phyloP scores from a whole-genome alignment of 2,329 filamentous ascomycete genomes.

The Ophiostoma ulmi region DNA sequence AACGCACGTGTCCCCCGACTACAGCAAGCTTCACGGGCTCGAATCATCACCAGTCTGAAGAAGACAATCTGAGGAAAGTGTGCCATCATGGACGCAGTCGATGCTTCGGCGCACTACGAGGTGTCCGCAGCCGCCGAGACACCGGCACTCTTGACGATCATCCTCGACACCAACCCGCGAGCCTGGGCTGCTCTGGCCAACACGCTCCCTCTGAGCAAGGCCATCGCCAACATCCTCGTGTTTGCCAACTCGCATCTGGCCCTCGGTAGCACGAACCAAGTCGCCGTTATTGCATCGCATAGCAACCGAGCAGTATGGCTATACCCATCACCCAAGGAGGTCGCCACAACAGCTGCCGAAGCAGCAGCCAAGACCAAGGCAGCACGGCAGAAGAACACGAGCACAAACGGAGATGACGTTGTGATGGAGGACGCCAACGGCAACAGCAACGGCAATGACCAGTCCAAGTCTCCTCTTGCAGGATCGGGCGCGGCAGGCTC shows the following conservation, averaged over 20 bases:
- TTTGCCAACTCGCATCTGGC: conserved; percentile 96
- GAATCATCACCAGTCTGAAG: background rate
- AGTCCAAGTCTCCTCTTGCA: conserved; percentile 31
- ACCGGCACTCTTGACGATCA: conserved; percentile 80
- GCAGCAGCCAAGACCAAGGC: conserved; percentile 24
- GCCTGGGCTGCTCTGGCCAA: conserved; percentile 74
- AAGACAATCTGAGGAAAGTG: background rate
- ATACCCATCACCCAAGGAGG: conserved; percentile 57
- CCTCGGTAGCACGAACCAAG: conserved; percentile 87
- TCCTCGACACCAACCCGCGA: conserved; percentile 94
- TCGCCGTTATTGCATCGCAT: conserved; percentile 87
- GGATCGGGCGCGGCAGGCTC: conserved; percentile 17
- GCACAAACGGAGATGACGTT: conserved; percentile 35
- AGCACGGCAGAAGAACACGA: background rate
- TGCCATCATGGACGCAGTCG: conserved; percentile 45
- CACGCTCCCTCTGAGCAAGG: conserved; percentile 73
- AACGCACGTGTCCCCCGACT: conserved; percentile 15
- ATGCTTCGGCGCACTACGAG: conserved; percentile 58
- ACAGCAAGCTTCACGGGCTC: background rate
- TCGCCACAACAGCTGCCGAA: conserved; percentile 72
- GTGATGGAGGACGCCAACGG: conserved; percentile 42
- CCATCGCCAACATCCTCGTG: conserved; percentile 82
- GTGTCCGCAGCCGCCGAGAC: conserved; percentile 50
- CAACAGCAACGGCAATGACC: conserved; percentile 26
- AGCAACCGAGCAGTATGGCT: conserved; percentile 82